Evolutionary conservation across 2,329 filamentous ascomycete species (phyloP).

Genomic region (Colletotrichum sp.): DNA sequence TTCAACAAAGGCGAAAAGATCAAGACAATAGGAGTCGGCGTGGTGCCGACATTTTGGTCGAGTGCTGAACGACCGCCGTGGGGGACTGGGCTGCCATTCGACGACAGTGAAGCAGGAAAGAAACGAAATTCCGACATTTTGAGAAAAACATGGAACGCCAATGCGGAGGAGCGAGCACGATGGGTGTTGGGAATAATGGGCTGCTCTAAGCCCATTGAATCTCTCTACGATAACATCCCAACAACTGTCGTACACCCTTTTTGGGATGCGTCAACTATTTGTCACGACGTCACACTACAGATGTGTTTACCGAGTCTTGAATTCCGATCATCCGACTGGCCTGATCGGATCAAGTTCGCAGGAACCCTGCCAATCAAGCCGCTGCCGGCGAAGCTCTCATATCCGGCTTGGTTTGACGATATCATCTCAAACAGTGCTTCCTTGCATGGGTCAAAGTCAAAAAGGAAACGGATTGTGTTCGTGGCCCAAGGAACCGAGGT

Average conservation of each 20-base stretch:
- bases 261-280: constrained; percentile 4
- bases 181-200: background rate
- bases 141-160: background rate
- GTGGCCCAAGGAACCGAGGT: constrained; percentile 54
- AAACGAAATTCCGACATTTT: background rate
- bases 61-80: background rate
- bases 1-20: background rate
- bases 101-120: background rate
- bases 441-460: background rate
- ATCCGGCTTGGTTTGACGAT: constrained; percentile 50
- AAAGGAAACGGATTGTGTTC: constrained; percentile 43
- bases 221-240: background rate
- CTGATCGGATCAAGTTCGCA: constrained; percentile 44
- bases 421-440: constrained; percentile 30
- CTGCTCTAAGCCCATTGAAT: background rate
- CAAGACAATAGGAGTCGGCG: background rate
- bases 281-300: constrained; percentile 39
- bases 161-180: background rate
- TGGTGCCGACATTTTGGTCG: constrained; percentile 1
- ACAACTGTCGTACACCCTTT: background rate
- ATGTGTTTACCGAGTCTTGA: constrained; percentile 39
- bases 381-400: constrained; percentile 29
- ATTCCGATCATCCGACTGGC: constrained; percentile 39
- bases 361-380: constrained; percentile 43
- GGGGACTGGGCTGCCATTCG: background rate